phyloP scores from a whole-genome alignment of 208 protist species.

The Acanthamoeba pearcei region DNA sequence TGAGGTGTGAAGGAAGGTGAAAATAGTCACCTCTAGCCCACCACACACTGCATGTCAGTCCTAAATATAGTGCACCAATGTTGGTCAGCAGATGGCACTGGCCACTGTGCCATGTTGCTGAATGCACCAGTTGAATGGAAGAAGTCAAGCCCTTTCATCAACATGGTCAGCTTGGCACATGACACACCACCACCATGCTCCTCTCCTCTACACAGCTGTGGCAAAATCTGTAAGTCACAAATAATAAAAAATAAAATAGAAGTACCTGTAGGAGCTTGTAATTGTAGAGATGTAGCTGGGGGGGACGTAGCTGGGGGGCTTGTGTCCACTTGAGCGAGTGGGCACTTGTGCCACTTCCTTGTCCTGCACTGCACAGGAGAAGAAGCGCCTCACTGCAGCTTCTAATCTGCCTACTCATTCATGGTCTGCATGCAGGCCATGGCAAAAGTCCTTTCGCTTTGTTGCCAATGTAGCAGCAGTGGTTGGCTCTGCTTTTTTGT shows the following conservation, averaged over 20 bases:
- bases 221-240: too few relatives aligned
- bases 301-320: not conserved
- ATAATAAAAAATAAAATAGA: not conserved
- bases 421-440: not conserved
- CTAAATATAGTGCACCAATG: not conserved
- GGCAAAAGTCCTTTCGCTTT: not conserved
- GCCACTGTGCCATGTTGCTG: too few relatives aligned
- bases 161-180: not conserved
- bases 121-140: too few relatives aligned
- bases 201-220: too few relatives aligned
- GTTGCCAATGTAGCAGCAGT: too few relatives aligned
- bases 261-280: not conserved
- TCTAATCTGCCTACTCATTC: not conserved
- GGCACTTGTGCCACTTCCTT: not conserved
- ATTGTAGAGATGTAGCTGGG: not conserved
- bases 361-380: not conserved
- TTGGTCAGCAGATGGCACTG: not conserved
- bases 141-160: not conserved
- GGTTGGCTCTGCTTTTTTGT: too few relatives aligned
- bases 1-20: too few relatives aligned
- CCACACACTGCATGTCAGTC: too few relatives aligned
- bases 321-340: not conserved
- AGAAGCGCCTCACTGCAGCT: not conserved
- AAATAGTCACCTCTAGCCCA: too few relatives aligned
- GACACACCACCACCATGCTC: too few relatives aligned